Conservation (phyloP, 225 moss, liverwort and hornwort genomes). For the Thuidium tamariscinum region DNA sequence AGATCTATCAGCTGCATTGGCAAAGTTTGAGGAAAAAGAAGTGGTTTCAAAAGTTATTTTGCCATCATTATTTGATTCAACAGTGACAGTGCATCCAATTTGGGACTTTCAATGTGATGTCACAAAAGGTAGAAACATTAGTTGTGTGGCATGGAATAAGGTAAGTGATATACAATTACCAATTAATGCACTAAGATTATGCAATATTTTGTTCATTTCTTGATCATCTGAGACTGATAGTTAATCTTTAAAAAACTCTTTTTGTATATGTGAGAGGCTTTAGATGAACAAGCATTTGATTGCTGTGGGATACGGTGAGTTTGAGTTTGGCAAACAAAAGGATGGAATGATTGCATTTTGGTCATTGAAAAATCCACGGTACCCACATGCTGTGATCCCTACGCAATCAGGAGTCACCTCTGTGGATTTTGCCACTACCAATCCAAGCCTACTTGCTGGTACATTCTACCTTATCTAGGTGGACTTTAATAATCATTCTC, state of each 20-base stretch:
- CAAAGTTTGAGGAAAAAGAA: slow-evolving; percentile 18
- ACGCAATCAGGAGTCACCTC: slow-evolving; percentile 71
- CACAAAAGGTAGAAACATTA: slow-evolving; percentile 65
- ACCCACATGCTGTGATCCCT: slow-evolving; percentile 60
- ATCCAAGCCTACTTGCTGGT: slow-evolving; percentile 96
- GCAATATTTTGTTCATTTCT: neutral
- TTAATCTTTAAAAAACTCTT: neutral
- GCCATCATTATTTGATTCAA: slow-evolving; percentile 47
- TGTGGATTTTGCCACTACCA: slow-evolving; percentile 72
- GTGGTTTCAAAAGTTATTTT: slow-evolving; percentile 26
- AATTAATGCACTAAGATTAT: neutral
- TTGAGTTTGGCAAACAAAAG: slow-evolving; percentile 68
- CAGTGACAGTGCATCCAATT: slow-evolving; percentile 47
- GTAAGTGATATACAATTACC: neutral
- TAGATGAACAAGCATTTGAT: slow-evolving; percentile 78
- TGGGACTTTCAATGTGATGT: slow-evolving; percentile 73
- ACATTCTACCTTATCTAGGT: neutral
- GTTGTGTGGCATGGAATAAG: slow-evolving; percentile 96
- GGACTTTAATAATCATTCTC: neutral
- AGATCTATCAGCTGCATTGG: slow-evolving; percentile 6
- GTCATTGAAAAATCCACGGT: slow-evolving; percentile 89
- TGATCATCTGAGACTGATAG: neutral
- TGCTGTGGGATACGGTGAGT: slow-evolving; percentile 88
- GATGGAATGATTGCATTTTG: slow-evolving; percentile 88
- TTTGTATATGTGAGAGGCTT: neutral